Base-by-base conservation (phyloP, 257 asterid species). In the Rehmannia glutinosa region DNA sequence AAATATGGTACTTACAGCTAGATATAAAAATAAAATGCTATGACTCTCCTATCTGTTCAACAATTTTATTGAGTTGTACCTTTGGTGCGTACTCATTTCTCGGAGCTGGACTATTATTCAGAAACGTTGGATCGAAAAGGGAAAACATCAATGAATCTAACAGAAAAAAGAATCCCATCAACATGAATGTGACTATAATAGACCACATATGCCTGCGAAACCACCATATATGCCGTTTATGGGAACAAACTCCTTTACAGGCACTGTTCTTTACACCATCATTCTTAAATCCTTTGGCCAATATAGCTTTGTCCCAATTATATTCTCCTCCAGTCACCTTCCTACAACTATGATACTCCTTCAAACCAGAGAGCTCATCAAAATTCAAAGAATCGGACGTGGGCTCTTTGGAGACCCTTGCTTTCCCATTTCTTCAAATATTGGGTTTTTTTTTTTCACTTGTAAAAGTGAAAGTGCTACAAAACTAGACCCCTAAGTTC, bases 101-200 rank as follows among this genome's bases (percentile, higher is more conserved):
- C 38, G 81, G 68, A 55, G 76, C 25, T 28, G 74, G 81, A 70
- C 51, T 69, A 49, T 24, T 75, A 70, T 67, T 81, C 64, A 78
- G 73, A 43, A 82, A 68, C 0, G 43, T 25, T 5, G 82, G 78
- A 70, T 90, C 84, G 66, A 85, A 74, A 74, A 80, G 62, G 25
- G 89, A 82, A 74, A 75, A 81, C 82, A 87, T 55, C 36, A 89
- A 72, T 1, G 91, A 81, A 71, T 92, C 98, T 72, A 91, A 62
- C 23, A 81, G 46, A 65, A 67, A 78, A 66, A 93, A 75, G 73
- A 84, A 75, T 2, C 81, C 80, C 69, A 80, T 71, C 72, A 90
- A 62, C 80, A 69, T 12, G 45, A 88, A 72, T 10, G 91, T 76
- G 70, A 90, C 69, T 51, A 81, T 4, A 32, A 85, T 77, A 2